Evolutionary conservation across 192 early-diverging fungal species (phyloP).

Genomic region (Neocallimastix lanati): DNA sequence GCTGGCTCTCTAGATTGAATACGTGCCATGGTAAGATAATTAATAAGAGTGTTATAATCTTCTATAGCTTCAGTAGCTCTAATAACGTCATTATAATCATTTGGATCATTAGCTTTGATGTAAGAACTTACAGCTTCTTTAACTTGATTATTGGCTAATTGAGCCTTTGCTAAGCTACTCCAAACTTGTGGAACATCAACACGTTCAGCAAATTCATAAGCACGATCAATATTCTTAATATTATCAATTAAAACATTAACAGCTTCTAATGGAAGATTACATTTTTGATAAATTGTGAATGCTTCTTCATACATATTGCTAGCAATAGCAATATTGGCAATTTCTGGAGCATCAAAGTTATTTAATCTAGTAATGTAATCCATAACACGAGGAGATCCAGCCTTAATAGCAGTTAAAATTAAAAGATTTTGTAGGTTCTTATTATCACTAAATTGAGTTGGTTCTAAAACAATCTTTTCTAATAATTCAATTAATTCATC

Average conservation of each 20-base stretch:
- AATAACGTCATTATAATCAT: slow-evolving; percentile 79
- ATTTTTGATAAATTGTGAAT: slow-evolving; percentile 88
- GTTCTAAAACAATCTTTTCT: slow-evolving; percentile 89
- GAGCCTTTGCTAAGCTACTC: slow-evolving; percentile 88
- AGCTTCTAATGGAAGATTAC: slow-evolving; percentile 71
- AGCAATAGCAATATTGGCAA: slow-evolving; percentile 87
- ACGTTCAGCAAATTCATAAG: slow-evolving; percentile 86
- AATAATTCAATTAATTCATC: slow-evolving; percentile 93
- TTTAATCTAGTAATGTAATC: slow-evolving; percentile 83
- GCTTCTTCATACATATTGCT: slow-evolving; percentile 87
- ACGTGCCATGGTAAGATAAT: slow-evolving; percentile 86
- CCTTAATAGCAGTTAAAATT: slow-evolving; percentile 91
- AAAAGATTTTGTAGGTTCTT: slow-evolving; percentile 91
- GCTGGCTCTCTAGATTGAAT: slow-evolving; percentile 83
- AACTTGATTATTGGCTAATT: slow-evolving; percentile 72
- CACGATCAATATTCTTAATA: slow-evolving; percentile 83
- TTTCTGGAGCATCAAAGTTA: slow-evolving; percentile 94
- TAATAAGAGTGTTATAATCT: slow-evolving; percentile 86
- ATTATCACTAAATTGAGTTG: slow-evolving; percentile 84
- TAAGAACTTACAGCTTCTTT: slow-evolving; percentile 94
- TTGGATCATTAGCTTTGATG: slow-evolving; percentile 81
- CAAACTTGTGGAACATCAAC: slow-evolving; percentile 83
- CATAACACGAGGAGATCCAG: slow-evolving; percentile 77
- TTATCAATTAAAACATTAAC: slow-evolving; percentile 84
- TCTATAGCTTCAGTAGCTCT: slow-evolving; percentile 54